phyloP scores from a whole-genome alignment of 2,329 filamentous ascomycete species.

The Penicillium sclerotiorum region DNA sequence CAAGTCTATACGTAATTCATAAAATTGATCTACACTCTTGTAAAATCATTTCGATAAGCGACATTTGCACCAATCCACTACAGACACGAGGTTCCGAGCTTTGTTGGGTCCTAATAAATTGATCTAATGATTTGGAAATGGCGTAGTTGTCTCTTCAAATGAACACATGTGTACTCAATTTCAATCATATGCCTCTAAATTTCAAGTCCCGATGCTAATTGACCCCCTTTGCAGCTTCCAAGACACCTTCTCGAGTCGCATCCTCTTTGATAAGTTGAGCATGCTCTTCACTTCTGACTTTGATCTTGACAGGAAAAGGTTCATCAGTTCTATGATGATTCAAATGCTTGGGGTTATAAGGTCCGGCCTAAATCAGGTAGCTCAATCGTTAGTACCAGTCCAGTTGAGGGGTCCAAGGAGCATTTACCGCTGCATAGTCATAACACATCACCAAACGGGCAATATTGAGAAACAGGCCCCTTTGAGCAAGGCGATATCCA shows the following conservation, averaged over 20 bases:
- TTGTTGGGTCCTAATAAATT: too few relatives aligned
- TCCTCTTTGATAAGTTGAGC: not conserved
- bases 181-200: too few relatives aligned
- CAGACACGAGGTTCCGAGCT: too few relatives aligned
- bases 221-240: not conserved
- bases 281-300: not conserved
- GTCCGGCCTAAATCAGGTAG: not conserved
- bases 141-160: too few relatives aligned
- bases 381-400: not conserved
- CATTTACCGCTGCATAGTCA: not conserved
- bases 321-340: not conserved
- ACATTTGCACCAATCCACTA: too few relatives aligned
- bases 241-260: not conserved
- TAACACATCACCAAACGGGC: not conserved
- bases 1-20: too few relatives aligned
- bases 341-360: not conserved
- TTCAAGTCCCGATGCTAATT: not conserved
- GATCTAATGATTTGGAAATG: too few relatives aligned
- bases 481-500: conserved; percentile 33
- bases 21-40: too few relatives aligned
- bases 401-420: not conserved
- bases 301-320: not conserved
- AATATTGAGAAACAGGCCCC: not conserved
- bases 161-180: too few relatives aligned
- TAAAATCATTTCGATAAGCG: too few relatives aligned